These are phyloP conservation scores for Volvox africanus DNA, from an alignment of 139 green algal genomes.

Conservation along the genomic window DNA sequence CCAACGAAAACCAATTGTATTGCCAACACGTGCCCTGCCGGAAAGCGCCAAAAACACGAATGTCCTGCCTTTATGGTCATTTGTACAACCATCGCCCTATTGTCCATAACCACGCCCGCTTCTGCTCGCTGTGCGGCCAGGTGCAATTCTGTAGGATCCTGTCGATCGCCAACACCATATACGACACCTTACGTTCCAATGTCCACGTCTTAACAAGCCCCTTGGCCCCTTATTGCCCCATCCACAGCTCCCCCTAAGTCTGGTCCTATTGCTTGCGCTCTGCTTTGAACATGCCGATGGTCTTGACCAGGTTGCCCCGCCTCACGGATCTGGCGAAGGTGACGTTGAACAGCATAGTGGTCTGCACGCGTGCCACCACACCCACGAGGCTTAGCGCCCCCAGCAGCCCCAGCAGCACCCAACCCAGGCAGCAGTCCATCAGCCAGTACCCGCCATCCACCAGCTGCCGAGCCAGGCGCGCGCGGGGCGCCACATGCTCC, in stretches of 20 bases:
- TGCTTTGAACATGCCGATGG: constrained; percentile 32
- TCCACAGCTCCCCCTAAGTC: constrained; percentile 14
- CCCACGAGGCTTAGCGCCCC: constrained; percentile 47
- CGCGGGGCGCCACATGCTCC: constrained; percentile 20
- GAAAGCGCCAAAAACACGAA: no score
- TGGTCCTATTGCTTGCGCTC: constrained; percentile 14
- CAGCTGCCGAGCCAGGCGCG: constrained; percentile 4
- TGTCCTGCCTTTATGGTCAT: no score
- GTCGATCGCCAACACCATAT: no score
- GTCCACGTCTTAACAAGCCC: no score
- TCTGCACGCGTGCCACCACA: constrained; percentile 43
- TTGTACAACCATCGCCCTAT: no score
- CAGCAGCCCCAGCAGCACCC: constrained; percentile 34
- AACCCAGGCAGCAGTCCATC: constrained; percentile 23
- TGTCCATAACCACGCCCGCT: no score
- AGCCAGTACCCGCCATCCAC: constrained; percentile 42
- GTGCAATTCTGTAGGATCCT: no score
- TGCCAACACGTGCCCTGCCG: no score
- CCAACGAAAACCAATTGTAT: no score
- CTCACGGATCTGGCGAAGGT: constrained; percentile 26
- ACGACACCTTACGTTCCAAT: no score
- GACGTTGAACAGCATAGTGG: constrained; percentile 52
- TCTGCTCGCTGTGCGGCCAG: no score
- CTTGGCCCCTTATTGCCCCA: background rate
- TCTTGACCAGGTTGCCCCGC: constrained; percentile 35